A percentile compares a stretch with the other conserved stretches of the same genome.
phyloP scores from a whole-genome alignment of 2,329 filamentous ascomycete genomes.

The Hypoxylon sp. region DNA sequence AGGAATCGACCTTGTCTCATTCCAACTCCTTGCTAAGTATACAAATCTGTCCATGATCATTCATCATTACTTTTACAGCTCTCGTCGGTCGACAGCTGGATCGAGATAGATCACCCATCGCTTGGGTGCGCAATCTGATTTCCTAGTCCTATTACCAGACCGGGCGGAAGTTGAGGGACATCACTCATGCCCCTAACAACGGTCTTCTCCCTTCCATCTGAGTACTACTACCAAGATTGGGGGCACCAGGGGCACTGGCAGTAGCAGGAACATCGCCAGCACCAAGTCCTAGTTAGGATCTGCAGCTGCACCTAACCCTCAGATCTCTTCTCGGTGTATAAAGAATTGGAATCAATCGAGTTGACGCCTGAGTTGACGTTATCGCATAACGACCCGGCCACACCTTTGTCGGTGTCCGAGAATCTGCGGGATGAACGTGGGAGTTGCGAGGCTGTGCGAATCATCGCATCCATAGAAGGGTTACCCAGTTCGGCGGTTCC shows the following conservation, averaged over 20 bases:
- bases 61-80: slow-evolving; percentile 23
- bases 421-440: neutral
- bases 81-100: neutral
- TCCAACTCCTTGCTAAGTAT: slow-evolving; percentile 14
- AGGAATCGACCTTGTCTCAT: slow-evolving; percentile 10
- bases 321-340: neutral
- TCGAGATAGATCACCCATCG: neutral
- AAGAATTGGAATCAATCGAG: neutral
- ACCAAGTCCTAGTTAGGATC: neutral
- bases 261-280: neutral
- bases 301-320: neutral
- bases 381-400: neutral
- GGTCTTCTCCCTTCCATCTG: neutral
- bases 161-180: neutral
- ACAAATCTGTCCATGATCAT: slow-evolving; percentile 22
- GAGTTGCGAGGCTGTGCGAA: slow-evolving; percentile 2
- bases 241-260: neutral
- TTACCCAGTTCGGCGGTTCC: slow-evolving; percentile 10
- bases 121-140: slow-evolving; percentile 2
- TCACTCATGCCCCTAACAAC: neutral
- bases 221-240: neutral
- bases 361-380: neutral
- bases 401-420: neutral
- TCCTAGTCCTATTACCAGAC: slow-evolving; percentile 20
- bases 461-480: neutral